These are phyloP conservation scores for Boletus subcaerulescens DNA, from an alignment of 768 basidiomycete genomes.

Conservation along the genomic window DNA sequence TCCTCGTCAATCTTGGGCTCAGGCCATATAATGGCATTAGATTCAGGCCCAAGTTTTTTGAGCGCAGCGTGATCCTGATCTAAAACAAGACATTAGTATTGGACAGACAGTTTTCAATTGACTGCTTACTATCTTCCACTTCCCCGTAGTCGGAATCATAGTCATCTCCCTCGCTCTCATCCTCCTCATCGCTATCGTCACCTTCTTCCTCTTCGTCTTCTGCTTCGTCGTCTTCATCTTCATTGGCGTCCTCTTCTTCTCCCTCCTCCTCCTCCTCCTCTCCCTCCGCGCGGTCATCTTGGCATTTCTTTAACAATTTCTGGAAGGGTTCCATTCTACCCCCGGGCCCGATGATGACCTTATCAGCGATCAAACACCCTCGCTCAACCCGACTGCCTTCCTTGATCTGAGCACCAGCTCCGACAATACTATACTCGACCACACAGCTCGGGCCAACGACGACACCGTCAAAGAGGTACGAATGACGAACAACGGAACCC, in stretches of 20 bases:
- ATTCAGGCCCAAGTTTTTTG: conserved; percentile 58
- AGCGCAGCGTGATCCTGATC: conserved; percentile 47
- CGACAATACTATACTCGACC: conserved; percentile 80
- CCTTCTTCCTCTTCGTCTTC: conserved; percentile 38
- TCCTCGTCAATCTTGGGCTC: conserved; percentile 53
- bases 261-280: conserved; percentile 25
- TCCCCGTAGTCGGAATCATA: conserved; percentile 64
- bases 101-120: background rate
- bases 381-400: conserved; percentile 62
- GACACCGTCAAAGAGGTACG: conserved; percentile 83
- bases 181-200: conserved; percentile 30
- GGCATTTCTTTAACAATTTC: conserved; percentile 59
- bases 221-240: conserved; percentile 32
- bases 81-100: conserved; percentile 21
- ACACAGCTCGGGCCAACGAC: conserved; percentile 65
- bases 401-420: conserved; percentile 68
- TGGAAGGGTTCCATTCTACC: conserved; percentile 67
- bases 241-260: conserved; percentile 19
- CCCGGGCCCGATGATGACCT: conserved; percentile 73
- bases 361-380: conserved; percentile 82
- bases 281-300: conserved; percentile 27
- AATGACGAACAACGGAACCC: conserved; percentile 62
- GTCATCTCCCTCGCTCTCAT: conserved; percentile 28
- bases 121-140: conserved; percentile 57
- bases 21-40: conserved; percentile 85